Percentiles rank a stretch among this genome's conserved stretches.
Conservation (phyloP, 106 monocot species). For the Dendrobium chrysotoxum region DNA sequence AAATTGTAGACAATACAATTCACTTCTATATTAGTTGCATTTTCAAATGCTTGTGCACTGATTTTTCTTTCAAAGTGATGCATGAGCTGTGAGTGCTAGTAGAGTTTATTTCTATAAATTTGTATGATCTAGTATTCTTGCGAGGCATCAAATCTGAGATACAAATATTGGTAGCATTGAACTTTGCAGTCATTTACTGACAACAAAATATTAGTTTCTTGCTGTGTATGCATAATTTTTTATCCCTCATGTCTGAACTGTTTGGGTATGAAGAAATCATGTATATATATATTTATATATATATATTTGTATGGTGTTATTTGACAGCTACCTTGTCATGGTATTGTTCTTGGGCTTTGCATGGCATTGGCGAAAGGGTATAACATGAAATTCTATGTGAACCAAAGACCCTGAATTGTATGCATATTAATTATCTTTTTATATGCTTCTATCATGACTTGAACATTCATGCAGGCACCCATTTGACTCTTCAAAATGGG, state of each 20-base stretch:
- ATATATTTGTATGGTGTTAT: neutral
- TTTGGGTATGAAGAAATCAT: neutral
- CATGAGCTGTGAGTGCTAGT: neutral
- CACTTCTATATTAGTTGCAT: neutral
- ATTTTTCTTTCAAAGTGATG: neutral
- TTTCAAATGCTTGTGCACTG: neutral
- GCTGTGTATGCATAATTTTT: neutral
- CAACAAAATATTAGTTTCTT: too few relatives aligned
- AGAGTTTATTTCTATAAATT: neutral
- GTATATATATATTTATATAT: neutral
- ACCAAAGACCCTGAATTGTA: neutral
- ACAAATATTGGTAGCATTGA: neutral
- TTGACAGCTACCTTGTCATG: neutral
- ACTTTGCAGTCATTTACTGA: too few relatives aligned
- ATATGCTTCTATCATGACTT: neutral
- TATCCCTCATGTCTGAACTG: neutral
- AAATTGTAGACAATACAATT: neutral
- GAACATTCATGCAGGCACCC: conserved; percentile 56
- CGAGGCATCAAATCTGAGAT: neutral
- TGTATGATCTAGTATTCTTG: neutral
- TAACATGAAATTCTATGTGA: neutral
- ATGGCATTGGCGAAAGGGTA: neutral
- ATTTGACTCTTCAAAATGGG: conserved; percentile 91
- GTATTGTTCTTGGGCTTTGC: neutral
- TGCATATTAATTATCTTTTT: neutral